Evolutionary conservation across 306 rosid genomes (phyloP).

Genomic region (Cotoneaster glaucophyllus): DNA sequence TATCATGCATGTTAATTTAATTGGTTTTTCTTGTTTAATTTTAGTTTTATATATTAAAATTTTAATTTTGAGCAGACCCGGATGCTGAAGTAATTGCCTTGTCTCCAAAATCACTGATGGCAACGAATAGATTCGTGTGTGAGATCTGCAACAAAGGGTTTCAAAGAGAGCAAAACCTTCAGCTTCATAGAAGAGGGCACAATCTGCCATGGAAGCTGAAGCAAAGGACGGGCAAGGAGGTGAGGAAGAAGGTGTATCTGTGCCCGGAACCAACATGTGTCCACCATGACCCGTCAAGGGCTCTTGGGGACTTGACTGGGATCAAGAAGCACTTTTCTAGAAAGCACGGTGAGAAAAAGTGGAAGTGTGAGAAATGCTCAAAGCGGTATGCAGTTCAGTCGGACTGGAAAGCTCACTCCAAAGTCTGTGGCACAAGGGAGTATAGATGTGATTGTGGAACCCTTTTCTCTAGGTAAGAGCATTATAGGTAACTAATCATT

Average conservation of each 20-base stretch:
- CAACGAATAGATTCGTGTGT: constrained; percentile 74
- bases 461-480: constrained; percentile 69
- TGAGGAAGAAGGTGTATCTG: constrained; percentile 68
- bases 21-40: background rate
- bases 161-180: constrained; percentile 85
- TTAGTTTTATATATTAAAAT: background rate
- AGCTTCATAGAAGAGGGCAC: constrained; percentile 86
- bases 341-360: constrained; percentile 89
- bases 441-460: constrained; percentile 87
- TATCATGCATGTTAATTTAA: background rate
- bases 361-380: constrained; percentile 91
- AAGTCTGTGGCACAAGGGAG: constrained; percentile 86
- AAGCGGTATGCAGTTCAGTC: constrained; percentile 90
- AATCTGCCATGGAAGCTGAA: constrained; percentile 91
- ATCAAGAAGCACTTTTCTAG: constrained; percentile 85
- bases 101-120: constrained; percentile 59
- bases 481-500: background rate
- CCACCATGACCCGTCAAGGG: constrained; percentile 80
- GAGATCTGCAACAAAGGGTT: constrained; percentile 87
- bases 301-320: constrained; percentile 88
- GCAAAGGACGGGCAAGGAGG: constrained; percentile 52
- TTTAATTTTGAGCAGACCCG: constrained; percentile 48
- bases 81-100: constrained; percentile 86
- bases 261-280: constrained; percentile 74
- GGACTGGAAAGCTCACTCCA: constrained; percentile 94